Evolutionary conservation across 2,329 filamentous ascomycete genomes (phyloP), one percentile per base, ranked within the genome.

Genomic region (Cladosporium phlei): DNA sequence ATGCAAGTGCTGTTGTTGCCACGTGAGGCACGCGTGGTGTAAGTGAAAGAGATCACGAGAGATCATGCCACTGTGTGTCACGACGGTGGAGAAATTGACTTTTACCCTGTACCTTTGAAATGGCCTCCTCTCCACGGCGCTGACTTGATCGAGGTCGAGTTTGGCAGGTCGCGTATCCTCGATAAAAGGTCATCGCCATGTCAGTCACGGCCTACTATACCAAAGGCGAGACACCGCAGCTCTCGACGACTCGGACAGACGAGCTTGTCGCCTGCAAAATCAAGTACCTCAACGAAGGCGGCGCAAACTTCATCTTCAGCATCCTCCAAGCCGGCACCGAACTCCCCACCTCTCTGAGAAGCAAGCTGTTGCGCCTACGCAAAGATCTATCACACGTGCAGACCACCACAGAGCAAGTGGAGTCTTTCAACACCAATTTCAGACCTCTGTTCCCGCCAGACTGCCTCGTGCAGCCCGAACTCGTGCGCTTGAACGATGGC

Each of bases 271-370:
- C 44, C 28, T 53, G 51, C 48, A 46, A 24, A 12, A 48, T 64
- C 32, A 53, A 61, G 14, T 66, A 66, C 39, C 53, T 64, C n/a
- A 59, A 62, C 37, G 64, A 66, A 57, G 64, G 64, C 40, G 64
- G 63, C 32, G 65, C 65, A 9, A 68, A 68, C 48, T 52, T 66
- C 37, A 54, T 68, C 25, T 65, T 61, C 51, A 49, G 51, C 1
- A 56, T 66, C 5, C 19, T 50, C 4, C 43, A 12, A n/a, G 14
- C 27, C 5, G 17, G 20, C 5, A 32, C 50, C 1, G 43, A 47
- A 4, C 43, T 44, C 6, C 39, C 49, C 5, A 38, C 48, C 4
- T 19, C 40, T 16, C 42, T 63, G 2, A 27, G 10, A 37, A 38
- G 53, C 12, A 62, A 58, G 38, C 53, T 67, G 5, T 53, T 67